Base-by-base conservation (phyloP, 495 filamentous ascomycete genomes). In the Cercophora scortea region DNA sequence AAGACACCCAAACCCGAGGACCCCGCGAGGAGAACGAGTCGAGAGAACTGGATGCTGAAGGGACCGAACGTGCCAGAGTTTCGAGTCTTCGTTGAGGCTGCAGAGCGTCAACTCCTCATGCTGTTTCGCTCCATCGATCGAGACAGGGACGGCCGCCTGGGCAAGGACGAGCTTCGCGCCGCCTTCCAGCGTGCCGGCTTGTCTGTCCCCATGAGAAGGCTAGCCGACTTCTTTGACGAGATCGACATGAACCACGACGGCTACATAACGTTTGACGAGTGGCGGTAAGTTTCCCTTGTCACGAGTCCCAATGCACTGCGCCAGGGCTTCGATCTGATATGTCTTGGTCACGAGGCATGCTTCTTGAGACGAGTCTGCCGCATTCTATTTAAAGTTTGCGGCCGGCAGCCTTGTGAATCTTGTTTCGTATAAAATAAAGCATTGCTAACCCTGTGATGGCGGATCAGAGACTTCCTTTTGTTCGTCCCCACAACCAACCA, bases 211-310 rank as follows among this genome's bases (percentile, higher is more conserved):
- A 82, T 71, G 51, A 76, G 85, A 50, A 86, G 89, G 61, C 67
- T 98, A 17, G 81, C 93, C 55, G 77, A 80, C 46, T 95, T 98
- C 70, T 96, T 98, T 61, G 72, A 75, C 33, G 85, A 95, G 59
- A 87, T 98, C 46, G 93, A 98, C 68, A 80, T 78, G 62, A 92
- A 98, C 67, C 78, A 84, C 51, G 92, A 97, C 68, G 94, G 85
- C 13, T 79, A 79, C 50, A 96, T 98, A 55, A 87, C 77, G 42
- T 98, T 93, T 69, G 80, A 87, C 51, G 93, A 98, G 74, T 98
- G 93, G 93, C 88, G 93, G 92, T 97, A 85, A 63, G 82, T 67
- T 53, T 15, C 45, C 33, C 7, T 42, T 42, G 25, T 25, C 25
- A 25, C 25, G 5, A 25, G 25, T 25, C 5, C 25, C 25, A 25